phyloP scores from a whole-genome alignment of 1,284 basidiomycete genomes.

The Ustilago trichophora region DNA sequence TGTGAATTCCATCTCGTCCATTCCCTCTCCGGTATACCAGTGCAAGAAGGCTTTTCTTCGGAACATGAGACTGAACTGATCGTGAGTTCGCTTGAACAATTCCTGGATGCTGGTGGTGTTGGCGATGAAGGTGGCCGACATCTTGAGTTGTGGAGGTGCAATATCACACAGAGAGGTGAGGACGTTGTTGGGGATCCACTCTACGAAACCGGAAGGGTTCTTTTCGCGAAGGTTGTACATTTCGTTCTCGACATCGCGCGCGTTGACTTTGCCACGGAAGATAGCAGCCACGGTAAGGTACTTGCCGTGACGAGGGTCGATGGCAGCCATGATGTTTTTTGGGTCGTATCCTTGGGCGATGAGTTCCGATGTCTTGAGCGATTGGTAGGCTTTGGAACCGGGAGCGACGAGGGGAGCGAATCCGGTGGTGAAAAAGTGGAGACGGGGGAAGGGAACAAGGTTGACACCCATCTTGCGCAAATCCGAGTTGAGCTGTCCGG shows the following conservation, averaged over 20 bases:
- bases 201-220: slow-evolving; percentile 61
- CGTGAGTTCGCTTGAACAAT: slow-evolving; percentile 64
- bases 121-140: slow-evolving; percentile 66
- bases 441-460: slow-evolving; percentile 70
- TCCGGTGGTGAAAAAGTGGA: slow-evolving; percentile 67
- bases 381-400: slow-evolving; percentile 70
- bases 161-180: slow-evolving; percentile 64
- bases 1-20: slow-evolving; percentile 68
- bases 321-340: slow-evolving; percentile 73
- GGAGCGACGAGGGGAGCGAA: slow-evolving; percentile 65
- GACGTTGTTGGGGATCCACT: slow-evolving; percentile 67
- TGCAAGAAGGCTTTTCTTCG: slow-evolving; percentile 67
- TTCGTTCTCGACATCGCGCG: slow-evolving; percentile 68
- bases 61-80: slow-evolving; percentile 66
- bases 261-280: slow-evolving; percentile 73
- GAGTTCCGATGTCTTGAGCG: slow-evolving; percentile 63
- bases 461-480: slow-evolving; percentile 92
- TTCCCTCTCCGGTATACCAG: slow-evolving; percentile 67
- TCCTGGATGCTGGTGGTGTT: slow-evolving; percentile 67
- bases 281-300: slow-evolving; percentile 88
- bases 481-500: slow-evolving; percentile 92
- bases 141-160: slow-evolving; percentile 61
- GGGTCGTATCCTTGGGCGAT: slow-evolving; percentile 62
- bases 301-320: slow-evolving; percentile 83
- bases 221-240: slow-evolving; percentile 64